A percentile compares a stretch with the other conserved stretches of the same genome.
These are phyloP conservation scores for Camelina neglecta DNA, from an alignment of 345 rosid species.

Conservation along the genomic window DNA sequence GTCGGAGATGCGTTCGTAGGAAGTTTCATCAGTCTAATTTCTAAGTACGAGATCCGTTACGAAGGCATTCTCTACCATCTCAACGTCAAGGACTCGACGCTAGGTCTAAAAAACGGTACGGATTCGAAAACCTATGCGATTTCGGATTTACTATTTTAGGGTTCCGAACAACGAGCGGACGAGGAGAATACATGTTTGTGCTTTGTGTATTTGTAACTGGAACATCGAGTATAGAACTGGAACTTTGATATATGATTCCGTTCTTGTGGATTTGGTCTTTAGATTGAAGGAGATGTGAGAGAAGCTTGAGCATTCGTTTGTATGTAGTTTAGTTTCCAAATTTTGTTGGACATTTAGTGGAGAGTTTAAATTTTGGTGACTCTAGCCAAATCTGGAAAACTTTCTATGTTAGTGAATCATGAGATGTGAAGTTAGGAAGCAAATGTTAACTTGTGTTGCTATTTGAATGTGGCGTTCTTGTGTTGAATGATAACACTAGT, in stretches of 20 bases:
- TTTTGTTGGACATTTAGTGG: slow-evolving; percentile 10
- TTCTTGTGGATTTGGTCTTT: slow-evolving; percentile 6
- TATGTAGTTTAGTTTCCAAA: neutral
- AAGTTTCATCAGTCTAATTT: slow-evolving; percentile 53
- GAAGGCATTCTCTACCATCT: slow-evolving; percentile 55
- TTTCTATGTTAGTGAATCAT: neutral
- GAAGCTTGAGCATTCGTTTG: neutral
- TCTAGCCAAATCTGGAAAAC: slow-evolving; percentile 12
- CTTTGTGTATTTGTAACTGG: slow-evolving; percentile 1
- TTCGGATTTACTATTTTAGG: neutral
- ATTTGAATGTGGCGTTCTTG: slow-evolving; percentile 7
- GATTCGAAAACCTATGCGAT: slow-evolving; percentile 28
- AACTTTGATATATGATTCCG: neutral
- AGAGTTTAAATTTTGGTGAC: slow-evolving; percentile 7
- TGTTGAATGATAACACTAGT: slow-evolving; percentile 15
- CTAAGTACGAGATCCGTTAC: slow-evolving; percentile 57
- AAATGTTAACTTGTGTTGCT: neutral
- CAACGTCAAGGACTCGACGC: slow-evolving; percentile 51
- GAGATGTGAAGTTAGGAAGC: neutral
- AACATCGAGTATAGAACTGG: neutral
- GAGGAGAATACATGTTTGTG: slow-evolving; percentile 11
- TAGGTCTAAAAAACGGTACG: slow-evolving; percentile 54
- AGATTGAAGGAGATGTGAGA: neutral
- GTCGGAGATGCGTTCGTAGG: slow-evolving; percentile 51
- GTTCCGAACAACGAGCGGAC: neutral